phyloP scores from a whole-genome alignment of 2,329 filamentous ascomycete genomes.

The Gyromitra esculenta region DNA sequence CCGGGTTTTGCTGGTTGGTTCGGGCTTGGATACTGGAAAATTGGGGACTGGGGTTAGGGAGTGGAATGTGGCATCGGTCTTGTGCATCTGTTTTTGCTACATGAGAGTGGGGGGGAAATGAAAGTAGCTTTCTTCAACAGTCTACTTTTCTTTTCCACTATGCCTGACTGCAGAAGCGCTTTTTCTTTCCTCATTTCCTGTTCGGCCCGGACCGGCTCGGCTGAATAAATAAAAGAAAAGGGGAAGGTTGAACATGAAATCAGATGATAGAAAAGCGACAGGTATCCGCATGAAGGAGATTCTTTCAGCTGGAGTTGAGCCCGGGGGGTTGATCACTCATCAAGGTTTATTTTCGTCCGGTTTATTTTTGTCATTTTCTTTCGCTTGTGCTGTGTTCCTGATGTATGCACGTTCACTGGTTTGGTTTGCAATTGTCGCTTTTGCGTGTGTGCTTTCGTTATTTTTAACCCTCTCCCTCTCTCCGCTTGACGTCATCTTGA shows the following conservation, averaged over 20 bases:
- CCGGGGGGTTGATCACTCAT: conserved; percentile 37
- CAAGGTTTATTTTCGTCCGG: conserved; percentile 38
- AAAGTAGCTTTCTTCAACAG: conserved; percentile 33
- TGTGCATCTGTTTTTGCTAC: conserved; percentile 26
- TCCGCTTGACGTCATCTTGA: conserved; percentile 17
- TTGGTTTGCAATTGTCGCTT: conserved; percentile 20
- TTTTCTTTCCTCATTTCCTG: background rate
- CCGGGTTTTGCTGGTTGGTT: conserved; percentile 45
- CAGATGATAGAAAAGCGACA: conserved; percentile 2
- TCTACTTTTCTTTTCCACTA: conserved; percentile 11
- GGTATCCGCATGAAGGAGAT: background rate
- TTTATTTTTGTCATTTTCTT: conserved; percentile 33
- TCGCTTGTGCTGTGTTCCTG: conserved; percentile 38
- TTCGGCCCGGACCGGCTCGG: conserved; percentile 4
- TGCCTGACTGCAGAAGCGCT: background rate
- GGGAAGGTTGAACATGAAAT: conserved; percentile 1
- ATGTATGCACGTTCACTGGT: conserved; percentile 23
- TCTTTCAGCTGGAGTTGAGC: conserved; percentile 17
- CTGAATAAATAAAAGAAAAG: conserved; percentile 4
- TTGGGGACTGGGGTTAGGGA: conserved; percentile 4
- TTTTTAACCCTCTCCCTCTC: conserved; percentile 23
- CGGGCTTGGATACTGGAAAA: conserved; percentile 38
- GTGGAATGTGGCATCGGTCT: conserved; percentile 3
- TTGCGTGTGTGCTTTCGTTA: conserved; percentile 23
- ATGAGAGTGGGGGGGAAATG: conserved; percentile 12